Percentiles rank a stretch among this genome's conserved stretches.
Evolutionary conservation across 331 rosid species (phyloP).

Genomic region (Arachis monticola): DNA sequence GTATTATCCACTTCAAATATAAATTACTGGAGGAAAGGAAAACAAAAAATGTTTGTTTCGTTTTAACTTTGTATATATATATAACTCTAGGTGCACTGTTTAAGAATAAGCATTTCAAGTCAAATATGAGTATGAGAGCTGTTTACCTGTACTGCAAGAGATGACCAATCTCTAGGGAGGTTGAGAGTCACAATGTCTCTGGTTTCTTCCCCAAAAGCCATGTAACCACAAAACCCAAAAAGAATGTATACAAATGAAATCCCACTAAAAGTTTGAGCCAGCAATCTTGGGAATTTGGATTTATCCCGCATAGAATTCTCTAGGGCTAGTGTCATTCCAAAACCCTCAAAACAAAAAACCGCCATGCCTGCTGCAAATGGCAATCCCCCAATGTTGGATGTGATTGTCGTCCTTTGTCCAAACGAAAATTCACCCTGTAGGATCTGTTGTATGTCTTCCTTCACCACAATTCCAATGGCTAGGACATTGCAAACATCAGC

Average conservation of each 20-base stretch:
- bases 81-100: background rate
- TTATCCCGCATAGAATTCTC: constrained; percentile 85
- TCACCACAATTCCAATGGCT: constrained; percentile 85
- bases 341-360: constrained; percentile 86
- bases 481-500: constrained; percentile 76
- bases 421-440: constrained; percentile 57
- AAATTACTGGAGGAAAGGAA: background rate
- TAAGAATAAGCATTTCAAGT: constrained; percentile 10
- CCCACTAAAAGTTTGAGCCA: constrained; percentile 76
- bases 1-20: constrained; percentile 12
- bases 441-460: constrained; percentile 66
- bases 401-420: constrained; percentile 61
- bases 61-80: too few species aligned
- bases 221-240: constrained; percentile 83
- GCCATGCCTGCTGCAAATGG: constrained; percentile 97
- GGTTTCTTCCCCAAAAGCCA: constrained; percentile 93
- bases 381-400: constrained; percentile 76
- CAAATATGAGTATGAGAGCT: constrained; percentile 29
- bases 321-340: constrained; percentile 86
- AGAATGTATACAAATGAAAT: constrained; percentile 67
- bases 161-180: constrained; percentile 83
- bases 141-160: constrained; percentile 76
- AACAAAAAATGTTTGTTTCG: background rate
- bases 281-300: constrained; percentile 64
- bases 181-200: constrained; percentile 82